Evolutionary conservation across 2,329 filamentous ascomycete genomes (phyloP).

Genomic region (Hypoxylon sp.): DNA sequence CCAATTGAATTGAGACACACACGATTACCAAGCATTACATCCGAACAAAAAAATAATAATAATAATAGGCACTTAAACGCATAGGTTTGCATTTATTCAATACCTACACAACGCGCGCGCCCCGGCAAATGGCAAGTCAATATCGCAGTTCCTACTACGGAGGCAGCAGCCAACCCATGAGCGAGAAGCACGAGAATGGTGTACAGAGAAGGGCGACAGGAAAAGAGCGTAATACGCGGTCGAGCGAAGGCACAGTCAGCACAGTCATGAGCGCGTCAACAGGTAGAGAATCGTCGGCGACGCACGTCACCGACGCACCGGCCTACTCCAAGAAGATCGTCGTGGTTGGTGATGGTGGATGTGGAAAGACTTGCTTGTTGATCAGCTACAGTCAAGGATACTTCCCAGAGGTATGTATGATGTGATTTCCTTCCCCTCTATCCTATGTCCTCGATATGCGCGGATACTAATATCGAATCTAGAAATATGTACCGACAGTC

Average conservation of each 20-base stretch:
- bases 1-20: slow-evolving; percentile 20
- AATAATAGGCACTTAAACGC: too few relatives aligned
- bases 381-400: slow-evolving; percentile 99
- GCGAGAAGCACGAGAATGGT: slow-evolving; percentile 53
- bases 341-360: slow-evolving; percentile 96
- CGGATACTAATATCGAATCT: slow-evolving; percentile 19
- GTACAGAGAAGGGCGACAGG: slow-evolving; percentile 49
- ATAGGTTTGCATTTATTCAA: too few relatives aligned
- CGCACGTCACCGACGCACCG: slow-evolving; percentile 87
- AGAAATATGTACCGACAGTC: slow-evolving; percentile 99
- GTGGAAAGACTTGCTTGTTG: slow-evolving; percentile 96
- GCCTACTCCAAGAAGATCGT: slow-evolving; percentile 99
- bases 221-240: slow-evolving; percentile 65
- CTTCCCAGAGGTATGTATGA: slow-evolving; percentile 96
- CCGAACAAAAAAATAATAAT: slow-evolving; percentile 22
- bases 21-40: slow-evolving; percentile 22
- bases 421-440: background rate
- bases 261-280: slow-evolving; percentile 81
- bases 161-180: slow-evolving; percentile 43
- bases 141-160: slow-evolving; percentile 61
- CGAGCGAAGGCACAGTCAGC: slow-evolving; percentile 90
- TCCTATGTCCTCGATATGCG: slow-evolving; percentile 6
- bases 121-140: slow-evolving; percentile 63
- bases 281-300: slow-evolving; percentile 79
- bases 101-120: too few relatives aligned